These are phyloP conservation scores for peach (Prunus persica) DNA, from an alignment of 306 rosid species.

Conservation along the genomic window DNA sequence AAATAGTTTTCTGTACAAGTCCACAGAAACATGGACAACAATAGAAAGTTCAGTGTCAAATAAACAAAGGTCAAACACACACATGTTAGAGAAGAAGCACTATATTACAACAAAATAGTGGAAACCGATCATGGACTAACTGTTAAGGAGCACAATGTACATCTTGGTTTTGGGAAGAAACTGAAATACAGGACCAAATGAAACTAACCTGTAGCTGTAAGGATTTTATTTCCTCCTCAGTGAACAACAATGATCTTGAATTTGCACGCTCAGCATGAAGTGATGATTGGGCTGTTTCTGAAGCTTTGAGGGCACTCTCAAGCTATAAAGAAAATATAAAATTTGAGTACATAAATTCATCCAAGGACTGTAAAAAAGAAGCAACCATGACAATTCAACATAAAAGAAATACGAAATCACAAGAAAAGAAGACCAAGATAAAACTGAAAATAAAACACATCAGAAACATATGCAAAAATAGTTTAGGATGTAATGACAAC, in stretches of 20 bases:
- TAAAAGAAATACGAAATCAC: too few relatives aligned
- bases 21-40: neutral
- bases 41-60: neutral
- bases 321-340: conserved; percentile 45
- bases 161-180: neutral
- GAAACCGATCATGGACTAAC: neutral
- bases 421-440: too few relatives aligned
- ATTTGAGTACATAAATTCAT: conserved; percentile 5
- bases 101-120: neutral
- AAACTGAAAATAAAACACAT: neutral
- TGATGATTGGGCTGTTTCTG: conserved; percentile 71
- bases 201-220: conserved; percentile 80
- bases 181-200: neutral
- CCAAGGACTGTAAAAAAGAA: neutral
- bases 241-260: conserved; percentile 64
- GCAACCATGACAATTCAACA: neutral
- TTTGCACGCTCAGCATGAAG: conserved; percentile 74
- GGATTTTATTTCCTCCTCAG: conserved; percentile 89
- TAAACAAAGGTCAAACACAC: neutral
- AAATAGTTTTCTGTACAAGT: neutral
- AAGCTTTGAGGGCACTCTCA: conserved; percentile 79
- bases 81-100: neutral
- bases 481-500: neutral
- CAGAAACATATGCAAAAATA: neutral
- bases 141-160: neutral